Base-by-base conservation (phyloP, 2,329 filamentous ascomycete species). In the Gyromitra esculenta region DNA sequence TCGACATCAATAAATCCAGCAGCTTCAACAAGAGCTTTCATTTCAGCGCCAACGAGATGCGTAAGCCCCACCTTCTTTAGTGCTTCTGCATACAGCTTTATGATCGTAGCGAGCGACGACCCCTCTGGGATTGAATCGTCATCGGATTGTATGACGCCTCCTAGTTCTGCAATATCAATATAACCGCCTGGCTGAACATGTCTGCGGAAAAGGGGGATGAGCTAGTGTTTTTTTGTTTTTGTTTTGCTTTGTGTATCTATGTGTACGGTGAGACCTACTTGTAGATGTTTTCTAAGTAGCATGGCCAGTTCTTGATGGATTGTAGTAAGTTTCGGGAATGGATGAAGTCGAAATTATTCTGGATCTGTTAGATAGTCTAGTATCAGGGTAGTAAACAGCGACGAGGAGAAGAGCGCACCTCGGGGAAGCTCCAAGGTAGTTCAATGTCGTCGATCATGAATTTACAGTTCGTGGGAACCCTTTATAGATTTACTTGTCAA, bases 161-260 rank as follows among this genome's bases (percentile, higher is more conserved):
- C 39, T 0, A 68, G n/a, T 25, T 77, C 68, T 2, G 57, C 54
- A 9, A 89, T 80, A 81, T 89, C 87, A 43, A 89, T 85, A 85
- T 86, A 89, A 15, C 87, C 87, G 45, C 87, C 88, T 0, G 88
- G 88, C 70, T 86, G 86, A 31, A 89, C 82, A 73, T 87, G 88
- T 54, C 85, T 83, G 79, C 25, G 25, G 25, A 31, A 31, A 31
- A 31, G 4, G 7, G 21, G 13, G 1, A 25, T 54, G 18, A 56
- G 57, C 25, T 31, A 31, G 25, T 31, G 25, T 31, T 31, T n/a
- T 7, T 62, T 37, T 31, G 63, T 8, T 37, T 15, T 5, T 3
- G n/a, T 39, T 35, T 11, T 62, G 39, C 15, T 7, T 45, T 83
- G 79, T 37, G 76, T 50, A 48, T 83, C 79, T 45, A 72, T 71